Percentiles rank a stretch among this genome's conserved stretches.
These are phyloP conservation scores for Eimeria acervulina DNA, from an alignment of 169 alveolate genomes.

Conservation along the genomic window DNA sequence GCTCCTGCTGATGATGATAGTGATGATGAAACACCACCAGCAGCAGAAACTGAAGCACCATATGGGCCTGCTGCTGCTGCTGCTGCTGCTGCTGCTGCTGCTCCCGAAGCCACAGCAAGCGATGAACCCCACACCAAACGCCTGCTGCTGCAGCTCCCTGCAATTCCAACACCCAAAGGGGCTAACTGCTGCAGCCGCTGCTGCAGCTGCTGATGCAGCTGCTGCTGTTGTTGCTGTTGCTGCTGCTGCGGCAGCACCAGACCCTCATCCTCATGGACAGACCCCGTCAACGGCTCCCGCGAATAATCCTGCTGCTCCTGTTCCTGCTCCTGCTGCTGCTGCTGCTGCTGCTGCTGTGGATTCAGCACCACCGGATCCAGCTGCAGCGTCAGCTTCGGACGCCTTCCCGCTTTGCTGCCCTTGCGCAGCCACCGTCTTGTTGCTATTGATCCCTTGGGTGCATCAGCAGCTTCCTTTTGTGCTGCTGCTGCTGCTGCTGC, in stretches of 20 bases:
- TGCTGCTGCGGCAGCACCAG: too few relatives aligned
- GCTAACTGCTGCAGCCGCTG: neutral
- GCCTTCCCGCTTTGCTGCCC: neutral
- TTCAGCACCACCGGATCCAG: neutral
- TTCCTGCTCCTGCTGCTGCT: neutral
- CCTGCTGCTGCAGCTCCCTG: neutral
- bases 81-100: constrained; percentile 40
- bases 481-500: constrained; percentile 5
- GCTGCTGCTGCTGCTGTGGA: neutral
- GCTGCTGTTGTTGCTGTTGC: too few relatives aligned
- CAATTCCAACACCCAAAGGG: neutral
- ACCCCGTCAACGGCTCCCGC: neutral
- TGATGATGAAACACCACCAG: too few relatives aligned
- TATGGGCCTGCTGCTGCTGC: neutral
- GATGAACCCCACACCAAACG: neutral
- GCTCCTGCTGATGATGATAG: too few relatives aligned
- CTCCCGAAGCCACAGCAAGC: neutral
- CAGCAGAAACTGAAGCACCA: neutral
- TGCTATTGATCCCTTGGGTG: neutral
- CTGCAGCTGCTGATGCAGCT: neutral
- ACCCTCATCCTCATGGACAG: neutral
- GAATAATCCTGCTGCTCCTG: neutral
- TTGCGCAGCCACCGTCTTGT: neutral
- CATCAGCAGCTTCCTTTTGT: neutral
- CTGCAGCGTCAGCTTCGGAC: neutral